Evolutionary conservation across 805 yeast species (phyloP).

Genomic region (Geotrichum ghanense): DNA sequence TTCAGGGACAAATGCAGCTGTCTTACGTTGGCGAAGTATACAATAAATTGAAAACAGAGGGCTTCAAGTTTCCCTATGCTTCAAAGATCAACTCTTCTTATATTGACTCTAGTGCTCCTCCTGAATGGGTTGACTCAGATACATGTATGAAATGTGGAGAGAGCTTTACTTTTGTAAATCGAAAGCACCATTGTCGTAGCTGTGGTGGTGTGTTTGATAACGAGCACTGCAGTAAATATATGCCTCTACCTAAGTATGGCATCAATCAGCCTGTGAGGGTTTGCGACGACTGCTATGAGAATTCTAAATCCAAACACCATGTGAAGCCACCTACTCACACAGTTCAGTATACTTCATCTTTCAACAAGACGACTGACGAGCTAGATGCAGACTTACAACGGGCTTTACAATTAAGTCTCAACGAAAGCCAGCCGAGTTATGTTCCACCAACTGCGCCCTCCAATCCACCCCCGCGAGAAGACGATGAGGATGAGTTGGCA

Average conservation of each 20-base stretch:
- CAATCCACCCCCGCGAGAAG: slow-evolving; percentile 16
- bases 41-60: slow-evolving; percentile 47
- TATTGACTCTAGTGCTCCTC: slow-evolving; percentile 85
- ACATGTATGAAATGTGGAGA: slow-evolving; percentile 90
- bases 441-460: slow-evolving; percentile 18
- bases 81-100: slow-evolving; percentile 35
- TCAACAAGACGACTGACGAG: slow-evolving; percentile 29
- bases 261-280: slow-evolving; percentile 84
- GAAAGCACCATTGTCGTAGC: slow-evolving; percentile 94
- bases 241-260: slow-evolving; percentile 73
- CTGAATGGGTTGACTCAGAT: slow-evolving; percentile 95
- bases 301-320: slow-evolving; percentile 28
- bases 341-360: slow-evolving; percentile 11
- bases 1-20: slow-evolving; percentile 54
- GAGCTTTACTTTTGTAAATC: slow-evolving; percentile 65
- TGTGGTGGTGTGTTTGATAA: slow-evolving; percentile 95
- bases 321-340: slow-evolving; percentile 7
- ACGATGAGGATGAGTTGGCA: slow-evolving; percentile 71
- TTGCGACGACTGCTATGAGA: slow-evolving; percentile 79
- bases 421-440: slow-evolving; percentile 31
- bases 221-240: slow-evolving; percentile 62
- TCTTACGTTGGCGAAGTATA: slow-evolving; percentile 54
- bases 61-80: slow-evolving; percentile 49
- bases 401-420: slow-evolving; percentile 72
- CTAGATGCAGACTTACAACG: slow-evolving; percentile 64